Percentiles rank a stretch among this genome's conserved stretches.
phyloP scores from a whole-genome alignment of 2,329 filamentous ascomycete species.

The Camillea tinctor region DNA sequence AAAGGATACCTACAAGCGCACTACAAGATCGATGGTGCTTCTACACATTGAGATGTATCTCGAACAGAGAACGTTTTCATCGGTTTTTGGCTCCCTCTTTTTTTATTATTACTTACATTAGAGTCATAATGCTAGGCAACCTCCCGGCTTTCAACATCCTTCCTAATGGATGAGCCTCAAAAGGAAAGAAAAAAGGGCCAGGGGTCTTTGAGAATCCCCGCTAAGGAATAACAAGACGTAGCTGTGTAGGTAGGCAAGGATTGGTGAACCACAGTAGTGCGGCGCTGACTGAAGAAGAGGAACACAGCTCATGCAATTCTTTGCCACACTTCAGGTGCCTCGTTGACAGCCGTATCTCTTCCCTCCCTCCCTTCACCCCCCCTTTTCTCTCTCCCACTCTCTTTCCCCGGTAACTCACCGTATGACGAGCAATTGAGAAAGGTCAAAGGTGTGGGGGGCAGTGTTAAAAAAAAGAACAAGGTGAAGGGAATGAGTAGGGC shows the following conservation, averaged over 20 bases:
- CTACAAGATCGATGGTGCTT: slow-evolving; percentile 14
- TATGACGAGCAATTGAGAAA: slow-evolving; percentile 14
- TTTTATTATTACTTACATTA: slow-evolving; percentile 1
- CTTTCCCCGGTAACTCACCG: no score
- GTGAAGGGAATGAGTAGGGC: slow-evolving; percentile 9
- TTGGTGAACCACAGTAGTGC: background rate
- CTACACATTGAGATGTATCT: slow-evolving; percentile 12
- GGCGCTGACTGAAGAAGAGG: background rate
- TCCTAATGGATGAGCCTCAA: slow-evolving; percentile 20
- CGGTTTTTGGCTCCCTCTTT: slow-evolving; percentile 19
- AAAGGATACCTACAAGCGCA: slow-evolving; percentile 9
- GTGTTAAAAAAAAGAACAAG: slow-evolving; percentile 2
- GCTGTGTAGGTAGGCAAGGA: background rate
- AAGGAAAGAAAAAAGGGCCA: slow-evolving; percentile 1
- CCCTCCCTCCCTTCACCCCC: no score
- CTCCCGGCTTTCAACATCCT: slow-evolving; percentile 15
- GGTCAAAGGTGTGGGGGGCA: background rate
- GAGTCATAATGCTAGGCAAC: slow-evolving; percentile 23
- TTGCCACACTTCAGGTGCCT: slow-evolving; percentile 4
- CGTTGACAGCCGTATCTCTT: slow-evolving; percentile 7
- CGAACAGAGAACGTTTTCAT: slow-evolving; percentile 14
- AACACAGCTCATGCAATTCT: background rate
- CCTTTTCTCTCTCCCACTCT: no score
- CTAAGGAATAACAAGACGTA: slow-evolving; percentile 9
- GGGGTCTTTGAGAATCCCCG: slow-evolving; percentile 5